Conservation (phyloP, 192 early-diverging fungal genomes). For the Globomyces pollinis-pini region DNA sequence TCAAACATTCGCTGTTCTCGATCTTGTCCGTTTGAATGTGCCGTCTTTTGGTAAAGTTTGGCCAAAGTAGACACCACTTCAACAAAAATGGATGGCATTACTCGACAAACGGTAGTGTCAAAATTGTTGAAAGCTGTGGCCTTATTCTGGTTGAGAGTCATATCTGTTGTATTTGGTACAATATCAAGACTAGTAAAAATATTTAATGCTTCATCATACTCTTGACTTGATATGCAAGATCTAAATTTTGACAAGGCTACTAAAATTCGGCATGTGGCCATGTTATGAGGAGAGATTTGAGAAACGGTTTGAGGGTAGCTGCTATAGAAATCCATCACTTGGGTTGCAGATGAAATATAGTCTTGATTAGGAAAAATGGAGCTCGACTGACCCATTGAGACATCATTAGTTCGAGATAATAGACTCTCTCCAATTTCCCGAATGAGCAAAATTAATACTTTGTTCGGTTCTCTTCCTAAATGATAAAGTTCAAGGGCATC, state of each 20-base stretch:
- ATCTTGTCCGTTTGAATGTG: conserved; percentile 15
- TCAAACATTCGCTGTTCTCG: conserved; percentile 26
- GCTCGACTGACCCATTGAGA: neutral
- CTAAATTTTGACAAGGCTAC: conserved; percentile 54
- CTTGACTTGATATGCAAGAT: conserved; percentile 35
- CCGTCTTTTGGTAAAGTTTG: conserved; percentile 49
- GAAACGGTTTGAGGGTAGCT: conserved; percentile 6
- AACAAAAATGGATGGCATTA: conserved; percentile 69
- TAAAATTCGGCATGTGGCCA: conserved; percentile 41
- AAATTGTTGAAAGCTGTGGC: conserved; percentile 58
- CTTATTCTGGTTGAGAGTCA: conserved; percentile 43
- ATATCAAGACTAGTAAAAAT: conserved; percentile 53
- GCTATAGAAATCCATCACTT: conserved; percentile 15
- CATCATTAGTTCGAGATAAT: neutral
- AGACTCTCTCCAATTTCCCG: conserved; percentile 57
- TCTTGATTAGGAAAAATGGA: conserved; percentile 22
- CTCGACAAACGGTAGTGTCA: conserved; percentile 62
- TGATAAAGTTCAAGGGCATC: conserved; percentile 74
- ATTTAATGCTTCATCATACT: conserved; percentile 42
- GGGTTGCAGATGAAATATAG: conserved; percentile 14
- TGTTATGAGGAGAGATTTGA: conserved; percentile 1
- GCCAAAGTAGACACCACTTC: conserved; percentile 63
- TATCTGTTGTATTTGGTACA: conserved; percentile 56
- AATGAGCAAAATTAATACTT: conserved; percentile 62
- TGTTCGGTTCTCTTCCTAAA: conserved; percentile 65